Conservation (phyloP, 176 grass and related monocot genomes). For the Saccharum officinarum region DNA sequence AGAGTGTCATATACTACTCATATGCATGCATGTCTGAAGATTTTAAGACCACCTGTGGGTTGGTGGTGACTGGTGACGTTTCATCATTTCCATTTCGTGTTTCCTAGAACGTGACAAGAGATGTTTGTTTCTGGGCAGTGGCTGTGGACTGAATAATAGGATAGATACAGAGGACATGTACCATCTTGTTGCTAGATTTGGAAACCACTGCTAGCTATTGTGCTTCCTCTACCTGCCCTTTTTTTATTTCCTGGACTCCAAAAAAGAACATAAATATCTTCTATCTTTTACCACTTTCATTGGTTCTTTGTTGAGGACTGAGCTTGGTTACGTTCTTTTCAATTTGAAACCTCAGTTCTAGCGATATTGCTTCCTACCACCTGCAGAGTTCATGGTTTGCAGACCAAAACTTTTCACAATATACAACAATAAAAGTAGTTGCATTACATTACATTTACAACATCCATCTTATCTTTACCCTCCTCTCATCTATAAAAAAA, state of each 20-base stretch:
- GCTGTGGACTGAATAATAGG: neutral
- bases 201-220: neutral
- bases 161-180: neutral
- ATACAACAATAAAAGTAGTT: neutral
- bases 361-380: neutral
- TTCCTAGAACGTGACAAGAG: slow-evolving; percentile 15
- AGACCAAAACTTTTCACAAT: neutral
- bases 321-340: neutral
- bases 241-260: neutral
- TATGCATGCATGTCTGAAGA: neutral
- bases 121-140: slow-evolving; percentile 2
- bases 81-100: slow-evolving; percentile 17
- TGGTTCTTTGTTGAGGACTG: neutral
- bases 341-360: neutral
- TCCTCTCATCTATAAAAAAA: neutral
- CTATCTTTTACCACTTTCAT: slow-evolving; percentile 1
- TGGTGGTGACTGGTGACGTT: neutral
- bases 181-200: neutral
- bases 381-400: neutral
- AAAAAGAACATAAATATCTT: neutral
- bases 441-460: neutral
- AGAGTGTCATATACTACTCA: too few species aligned
- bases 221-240: neutral
- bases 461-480: neutral
- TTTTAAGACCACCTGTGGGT: neutral